Conservation (phyloP, 2,329 filamentous ascomycete genomes). For the Trichoderma koningii region DNA sequence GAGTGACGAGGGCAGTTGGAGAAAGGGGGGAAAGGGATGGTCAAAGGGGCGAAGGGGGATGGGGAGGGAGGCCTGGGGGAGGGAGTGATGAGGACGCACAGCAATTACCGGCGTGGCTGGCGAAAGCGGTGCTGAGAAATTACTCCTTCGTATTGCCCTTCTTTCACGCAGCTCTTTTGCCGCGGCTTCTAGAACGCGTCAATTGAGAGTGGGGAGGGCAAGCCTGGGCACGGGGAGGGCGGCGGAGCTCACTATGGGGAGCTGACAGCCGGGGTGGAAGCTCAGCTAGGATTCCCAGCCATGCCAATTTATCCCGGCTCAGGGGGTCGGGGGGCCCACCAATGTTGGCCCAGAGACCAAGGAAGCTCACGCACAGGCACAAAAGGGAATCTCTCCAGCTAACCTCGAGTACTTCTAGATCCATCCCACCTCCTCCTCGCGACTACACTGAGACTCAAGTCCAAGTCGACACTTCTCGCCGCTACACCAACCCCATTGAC, state of each 20-base stretch:
- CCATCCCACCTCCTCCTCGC: constrained; percentile 38
- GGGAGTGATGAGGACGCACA: background rate
- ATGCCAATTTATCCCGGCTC: constrained; percentile 29
- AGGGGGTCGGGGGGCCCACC: constrained; percentile 29
- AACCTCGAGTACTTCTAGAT: constrained; percentile 34
- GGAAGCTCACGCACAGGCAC: constrained; percentile 31
- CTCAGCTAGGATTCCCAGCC: constrained; percentile 28
- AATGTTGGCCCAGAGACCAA: constrained; percentile 35
- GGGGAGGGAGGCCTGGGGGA: background rate
- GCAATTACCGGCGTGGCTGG: background rate
- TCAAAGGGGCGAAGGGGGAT: background rate
- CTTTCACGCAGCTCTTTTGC: constrained; percentile 4
- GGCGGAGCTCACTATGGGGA: constrained; percentile 24
- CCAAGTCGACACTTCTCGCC: constrained; percentile 56
- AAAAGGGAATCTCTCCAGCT: constrained; percentile 32
- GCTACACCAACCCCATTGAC: constrained; percentile 58
- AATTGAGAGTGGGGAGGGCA: constrained; percentile 17
- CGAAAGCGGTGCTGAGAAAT: constrained; percentile 14
- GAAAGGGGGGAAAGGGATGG: no score
- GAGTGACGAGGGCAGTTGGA: background rate
- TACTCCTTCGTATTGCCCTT: constrained; percentile 11
- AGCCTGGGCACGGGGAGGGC: constrained; percentile 13
- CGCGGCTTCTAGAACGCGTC: constrained; percentile 26
- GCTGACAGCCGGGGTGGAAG: constrained; percentile 23
- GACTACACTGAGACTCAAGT: constrained; percentile 65